phyloP scores from a whole-genome alignment of 805 yeast species.

The Sugiyamaella floridensis region DNA sequence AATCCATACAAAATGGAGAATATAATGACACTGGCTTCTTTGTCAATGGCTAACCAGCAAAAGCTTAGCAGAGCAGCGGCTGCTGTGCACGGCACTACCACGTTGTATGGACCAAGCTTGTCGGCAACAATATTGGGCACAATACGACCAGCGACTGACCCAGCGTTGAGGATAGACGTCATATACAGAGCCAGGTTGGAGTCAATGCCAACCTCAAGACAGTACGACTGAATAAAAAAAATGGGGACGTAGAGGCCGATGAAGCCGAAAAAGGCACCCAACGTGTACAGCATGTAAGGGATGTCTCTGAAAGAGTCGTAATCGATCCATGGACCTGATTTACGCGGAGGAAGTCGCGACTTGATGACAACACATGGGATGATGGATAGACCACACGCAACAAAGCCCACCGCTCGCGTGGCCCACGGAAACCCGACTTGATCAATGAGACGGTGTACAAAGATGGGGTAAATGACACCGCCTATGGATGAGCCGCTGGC shows the following conservation, averaged over 20 bases:
- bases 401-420: slow-evolving; percentile 39
- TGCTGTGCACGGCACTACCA: slow-evolving; percentile 25
- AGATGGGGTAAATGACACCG: slow-evolving; percentile 42
- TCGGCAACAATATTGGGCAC: slow-evolving; percentile 44
- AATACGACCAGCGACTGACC: slow-evolving; percentile 44
- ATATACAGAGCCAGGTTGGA: slow-evolving; percentile 24
- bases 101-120: slow-evolving; percentile 40
- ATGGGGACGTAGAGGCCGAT: slow-evolving; percentile 33
- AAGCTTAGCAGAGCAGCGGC: slow-evolving; percentile 11
- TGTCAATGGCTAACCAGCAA: slow-evolving; percentile 19
- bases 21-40: slow-evolving; percentile 24
- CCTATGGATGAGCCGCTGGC: slow-evolving; percentile 48
- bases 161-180: slow-evolving; percentile 29
- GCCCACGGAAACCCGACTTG: slow-evolving; percentile 47
- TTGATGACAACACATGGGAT: slow-evolving; percentile 21
- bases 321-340: slow-evolving; percentile 20
- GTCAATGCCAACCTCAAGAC: slow-evolving; percentile 19
- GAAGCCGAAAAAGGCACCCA: slow-evolving; percentile 32
- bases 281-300: slow-evolving; percentile 17
- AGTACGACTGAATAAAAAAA: slow-evolving; percentile 30
- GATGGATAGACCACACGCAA: slow-evolving; percentile 27
- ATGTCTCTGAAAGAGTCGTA: slow-evolving; percentile 17
- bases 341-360: slow-evolving; percentile 25
- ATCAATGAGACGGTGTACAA: slow-evolving; percentile 37
- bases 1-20: slow-evolving; percentile 30